Percentiles rank a stretch among this genome's conserved stretches.
phyloP scores from a whole-genome alignment of 1,139 yeast species.

The Yamadazyma dendronema region DNA sequence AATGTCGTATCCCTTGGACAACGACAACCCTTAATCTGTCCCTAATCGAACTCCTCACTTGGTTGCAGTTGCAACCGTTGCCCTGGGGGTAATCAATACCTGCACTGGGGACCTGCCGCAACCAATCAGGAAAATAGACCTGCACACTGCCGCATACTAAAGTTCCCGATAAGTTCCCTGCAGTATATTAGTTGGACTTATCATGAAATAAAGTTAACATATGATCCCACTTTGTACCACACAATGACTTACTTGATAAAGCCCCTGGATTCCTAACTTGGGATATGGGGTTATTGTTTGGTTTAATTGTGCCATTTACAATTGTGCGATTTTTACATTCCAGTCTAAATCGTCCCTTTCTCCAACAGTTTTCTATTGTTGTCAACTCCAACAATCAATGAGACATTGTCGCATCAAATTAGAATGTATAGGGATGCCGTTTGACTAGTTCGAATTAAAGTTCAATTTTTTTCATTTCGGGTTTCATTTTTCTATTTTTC shows the following conservation, averaged over 20 bases:
- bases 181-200: no score
- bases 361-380: background rate
- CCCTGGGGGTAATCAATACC: background rate
- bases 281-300: no score
- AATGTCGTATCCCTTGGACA: no score
- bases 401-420: slow-evolving; percentile 1
- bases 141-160: background rate
- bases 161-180: no score
- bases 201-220: no score
- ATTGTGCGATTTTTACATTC: background rate
- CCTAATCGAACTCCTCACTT: no score
- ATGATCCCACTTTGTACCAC: no score
- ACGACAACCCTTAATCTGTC: no score
- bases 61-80: background rate
- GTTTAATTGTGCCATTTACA: no score
- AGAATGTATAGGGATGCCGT: slow-evolving; percentile 2
- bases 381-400: background rate
- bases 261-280: no score
- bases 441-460: background rate
- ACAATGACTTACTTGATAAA: no score
- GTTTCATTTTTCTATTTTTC: background rate
- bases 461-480: background rate
- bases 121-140: background rate
- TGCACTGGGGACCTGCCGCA: no score
- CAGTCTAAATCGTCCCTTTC: background rate